phyloP scores from a whole-genome alignment of 306 rosid genomes.

The Potentilla sterilis region DNA sequence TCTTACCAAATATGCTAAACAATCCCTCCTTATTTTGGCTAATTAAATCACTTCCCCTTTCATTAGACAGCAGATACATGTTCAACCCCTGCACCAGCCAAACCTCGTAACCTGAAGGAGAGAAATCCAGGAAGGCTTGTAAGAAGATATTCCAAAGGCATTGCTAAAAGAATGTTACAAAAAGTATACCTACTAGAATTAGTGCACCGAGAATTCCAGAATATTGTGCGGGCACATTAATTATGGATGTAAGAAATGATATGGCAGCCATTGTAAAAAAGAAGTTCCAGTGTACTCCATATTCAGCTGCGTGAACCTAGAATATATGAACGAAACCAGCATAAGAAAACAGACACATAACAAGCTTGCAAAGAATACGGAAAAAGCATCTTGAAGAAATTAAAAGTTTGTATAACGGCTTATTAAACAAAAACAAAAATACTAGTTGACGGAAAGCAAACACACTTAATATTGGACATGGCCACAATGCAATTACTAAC shows the following conservation, averaged over 20 bases:
- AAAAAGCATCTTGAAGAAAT: not conserved
- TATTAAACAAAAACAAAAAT: not conserved
- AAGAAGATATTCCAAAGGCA: constrained; percentile 14
- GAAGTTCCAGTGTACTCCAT: constrained; percentile 97
- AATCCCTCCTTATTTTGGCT: constrained; percentile 97
- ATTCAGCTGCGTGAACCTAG: constrained; percentile 86
- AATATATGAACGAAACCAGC: not conserved
- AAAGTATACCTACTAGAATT: constrained; percentile 71
- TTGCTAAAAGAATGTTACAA: constrained; percentile 11
- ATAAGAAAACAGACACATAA: not conserved
- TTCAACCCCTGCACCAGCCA: constrained; percentile 70
- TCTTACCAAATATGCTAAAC: constrained; percentile 86
- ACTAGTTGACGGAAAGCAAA: not conserved
- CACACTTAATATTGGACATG: not conserved
- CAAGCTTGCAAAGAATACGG: constrained; percentile 5
- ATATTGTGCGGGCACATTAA: constrained; percentile 59
- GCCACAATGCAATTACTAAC: not conserved
- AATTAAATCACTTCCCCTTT: constrained; percentile 69
- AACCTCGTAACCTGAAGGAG: constrained; percentile 62
- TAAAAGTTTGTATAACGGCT: not conserved
- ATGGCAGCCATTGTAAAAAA: constrained; percentile 90
- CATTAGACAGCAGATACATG: constrained; percentile 59
- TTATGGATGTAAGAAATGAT: constrained; percentile 63
- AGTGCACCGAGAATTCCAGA: constrained; percentile 68
- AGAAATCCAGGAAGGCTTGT: constrained; percentile 24